Base-by-base conservation (phyloP, 2,329 filamentous ascomycete genomes). In the Colletotrichum sp. region DNA sequence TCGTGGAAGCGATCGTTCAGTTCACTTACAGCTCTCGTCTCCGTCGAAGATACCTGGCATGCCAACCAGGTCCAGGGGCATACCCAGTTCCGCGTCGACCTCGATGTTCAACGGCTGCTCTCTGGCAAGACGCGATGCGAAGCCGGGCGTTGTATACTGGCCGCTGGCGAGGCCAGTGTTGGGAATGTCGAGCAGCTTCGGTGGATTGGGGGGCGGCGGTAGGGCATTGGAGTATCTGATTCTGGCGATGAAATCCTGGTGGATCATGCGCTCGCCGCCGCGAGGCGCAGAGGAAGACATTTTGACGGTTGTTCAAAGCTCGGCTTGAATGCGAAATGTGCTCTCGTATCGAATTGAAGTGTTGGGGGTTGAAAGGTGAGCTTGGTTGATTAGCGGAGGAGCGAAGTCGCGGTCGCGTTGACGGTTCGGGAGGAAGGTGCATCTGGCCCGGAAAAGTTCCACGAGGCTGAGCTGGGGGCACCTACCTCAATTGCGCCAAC, bases 181-280 rank as follows among this genome's bases (percentile, higher is more conserved):
- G 13, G 97, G 96, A 77, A 99, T 98, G 79, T 99, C 95, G 80
- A 99, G 94, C 78, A 99, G 93, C 89, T 99, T 99, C 2, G 97
- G 97, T 2, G 96, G 96, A 83, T 96, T 96, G 71, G 96, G 95
- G 71, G 97, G 97, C 78, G 97, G 96, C 78, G 97, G 97, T 18
- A 99, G 93, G 80, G 95, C 94, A 92, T 99, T 99, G 82, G 95
- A 96, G 85, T 98, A 99, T 85, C 97, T 93, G 82, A 98, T 95
- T 81, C 96, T 94, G 78, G 96, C 96, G 83, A 99, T 98, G 87
- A 98, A 99, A 86, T 99, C 97, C 87, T 99, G 97, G 83, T 98
- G 95, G 81, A 93, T 89, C 82, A 91, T 89, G 84, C 91, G 90
- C 84, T 91, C 90, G 83, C 89, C 88, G 78, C 82, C 83, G 80